phyloP scores from a whole-genome alignment of 2,329 filamentous ascomycete genomes.

The Epicoccum nigrum region DNA sequence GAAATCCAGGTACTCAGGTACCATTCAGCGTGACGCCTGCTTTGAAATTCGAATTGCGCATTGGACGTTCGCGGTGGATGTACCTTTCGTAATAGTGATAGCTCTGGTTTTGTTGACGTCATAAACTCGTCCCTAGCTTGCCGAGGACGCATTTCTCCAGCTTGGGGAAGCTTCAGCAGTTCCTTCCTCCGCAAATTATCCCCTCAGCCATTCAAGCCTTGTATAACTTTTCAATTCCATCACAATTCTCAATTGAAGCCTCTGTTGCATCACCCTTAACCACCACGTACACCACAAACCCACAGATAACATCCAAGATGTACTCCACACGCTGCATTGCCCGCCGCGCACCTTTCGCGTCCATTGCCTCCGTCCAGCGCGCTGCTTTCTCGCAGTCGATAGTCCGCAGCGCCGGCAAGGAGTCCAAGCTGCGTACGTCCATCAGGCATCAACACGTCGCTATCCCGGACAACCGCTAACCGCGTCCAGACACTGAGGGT shows the following conservation, averaged over 20 bases:
- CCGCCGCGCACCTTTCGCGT: constrained; percentile 36
- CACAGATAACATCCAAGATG: constrained; percentile 26
- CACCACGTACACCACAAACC: not conserved
- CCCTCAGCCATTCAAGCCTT: not conserved
- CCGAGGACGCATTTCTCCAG: constrained; percentile 12
- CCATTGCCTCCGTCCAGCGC: constrained; percentile 38
- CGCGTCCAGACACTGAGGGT: constrained; percentile 33
- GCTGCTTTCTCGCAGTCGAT: constrained; percentile 48
- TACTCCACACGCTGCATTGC: constrained; percentile 41
- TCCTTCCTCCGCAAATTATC: constrained; percentile 7
- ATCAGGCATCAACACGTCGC: not conserved
- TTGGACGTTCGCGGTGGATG: constrained; percentile 15
- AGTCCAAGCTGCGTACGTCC: constrained; percentile 52
- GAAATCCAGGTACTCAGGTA: constrained; percentile 4
- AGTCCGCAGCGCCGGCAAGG: constrained; percentile 51
- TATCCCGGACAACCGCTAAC: constrained; percentile 17
- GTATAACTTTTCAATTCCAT: constrained; percentile 5
- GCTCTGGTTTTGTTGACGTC: constrained; percentile 13
- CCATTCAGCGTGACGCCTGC: constrained; percentile 5
- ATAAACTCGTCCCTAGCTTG: constrained; percentile 10
- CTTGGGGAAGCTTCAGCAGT: constrained; percentile 9
- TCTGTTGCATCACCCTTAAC: not conserved
- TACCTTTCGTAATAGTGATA: constrained; percentile 17
- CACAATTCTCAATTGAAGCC: not conserved
- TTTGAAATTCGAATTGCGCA: constrained; percentile 14